Percentiles rank a stretch among this genome's conserved stretches.
Conservation (phyloP, 495 filamentous ascomycete genomes). For the Neurospora pannonica region DNA sequence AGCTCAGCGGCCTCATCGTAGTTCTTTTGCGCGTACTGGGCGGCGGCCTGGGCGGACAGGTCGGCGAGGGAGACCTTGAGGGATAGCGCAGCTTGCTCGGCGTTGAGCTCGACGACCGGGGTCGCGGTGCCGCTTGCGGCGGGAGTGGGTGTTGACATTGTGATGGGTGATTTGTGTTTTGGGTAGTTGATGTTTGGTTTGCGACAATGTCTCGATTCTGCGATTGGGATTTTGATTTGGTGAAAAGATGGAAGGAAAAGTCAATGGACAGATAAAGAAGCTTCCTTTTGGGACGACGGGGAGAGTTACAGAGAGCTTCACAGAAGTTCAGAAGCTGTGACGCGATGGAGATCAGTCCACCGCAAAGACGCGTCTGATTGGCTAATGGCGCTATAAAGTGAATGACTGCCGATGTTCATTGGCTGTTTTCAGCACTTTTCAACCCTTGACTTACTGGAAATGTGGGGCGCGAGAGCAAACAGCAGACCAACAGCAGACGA, state of each 20-base stretch:
- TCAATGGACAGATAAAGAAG: background rate
- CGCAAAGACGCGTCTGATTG: slow-evolving; percentile 21
- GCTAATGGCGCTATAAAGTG: slow-evolving; percentile 2
- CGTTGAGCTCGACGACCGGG: slow-evolving; percentile 22
- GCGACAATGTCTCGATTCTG: background rate
- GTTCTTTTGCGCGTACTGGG: slow-evolving; percentile 71
- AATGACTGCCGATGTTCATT: background rate
- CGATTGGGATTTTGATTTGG: background rate
- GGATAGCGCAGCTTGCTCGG: slow-evolving; percentile 33
- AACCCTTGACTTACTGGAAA: background rate
- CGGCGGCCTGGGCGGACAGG: slow-evolving; percentile 44
- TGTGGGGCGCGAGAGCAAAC: background rate
- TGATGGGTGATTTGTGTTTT: background rate
- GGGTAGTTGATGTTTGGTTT: background rate
- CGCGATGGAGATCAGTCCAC: slow-evolving; percentile 15
- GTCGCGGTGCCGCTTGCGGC: slow-evolving; percentile 22
- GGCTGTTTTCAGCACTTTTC: background rate
- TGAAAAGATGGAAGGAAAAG: background rate
- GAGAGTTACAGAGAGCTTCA: background rate
- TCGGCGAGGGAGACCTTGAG: slow-evolving; percentile 50
- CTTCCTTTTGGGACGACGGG: background rate
- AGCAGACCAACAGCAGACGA: background rate
- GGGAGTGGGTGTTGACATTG: slow-evolving; percentile 18
- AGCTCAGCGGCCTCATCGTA: slow-evolving; percentile 74
- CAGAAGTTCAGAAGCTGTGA: slow-evolving; percentile 12